Base-by-base conservation (phyloP, 305 asterid genomes). In the Fraxinus greggii region DNA sequence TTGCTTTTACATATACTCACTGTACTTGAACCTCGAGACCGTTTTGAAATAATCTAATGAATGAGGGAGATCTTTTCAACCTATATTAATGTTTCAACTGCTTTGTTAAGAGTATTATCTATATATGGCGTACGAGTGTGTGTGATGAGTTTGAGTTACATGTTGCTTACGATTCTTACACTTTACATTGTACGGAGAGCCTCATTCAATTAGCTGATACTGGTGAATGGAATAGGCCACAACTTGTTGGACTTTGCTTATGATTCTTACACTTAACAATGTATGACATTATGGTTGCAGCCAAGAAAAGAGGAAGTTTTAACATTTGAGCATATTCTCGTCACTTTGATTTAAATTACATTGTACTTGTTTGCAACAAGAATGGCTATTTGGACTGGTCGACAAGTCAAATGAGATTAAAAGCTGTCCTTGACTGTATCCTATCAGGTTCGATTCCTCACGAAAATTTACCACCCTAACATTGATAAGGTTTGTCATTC, bases 401-500 rank as follows among this genome's bases (percentile, higher is more conserved):
- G 48, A 9, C 0, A 9, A 9, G 13, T 9, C 48, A 9, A 38
- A 38, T 38, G 48, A 38, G 13, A 38, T 38, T 38, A 38, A 9
- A 38, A 38, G 48, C 9, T 9, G 51, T 42, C 51, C 17, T 42
- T 85, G 63, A 77, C 72, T 83, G 13, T 80, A 48, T 83, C 59
- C 74, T 76, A 36, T 86, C 94, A 95, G 99, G 98, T 95, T 86
- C 98, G 98, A 75, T 95, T 95, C 90, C 94, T 95, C 73, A 95
- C 98, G 65, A 95, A 95, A 87, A 93, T 95, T 81, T 93, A 95
- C 93, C 98, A 95, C 89, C 99, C 97, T 1, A 95, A 95, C 92
- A 93, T 95, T 78, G 98, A 93, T 61, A 95, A 95, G 97, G 99
- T 92, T 72, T 45, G 94, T 85, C 48, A 38, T 73, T 54, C 83